Conservation (phyloP, 805 yeast genomes). For the Candida sanyiensis region DNA sequence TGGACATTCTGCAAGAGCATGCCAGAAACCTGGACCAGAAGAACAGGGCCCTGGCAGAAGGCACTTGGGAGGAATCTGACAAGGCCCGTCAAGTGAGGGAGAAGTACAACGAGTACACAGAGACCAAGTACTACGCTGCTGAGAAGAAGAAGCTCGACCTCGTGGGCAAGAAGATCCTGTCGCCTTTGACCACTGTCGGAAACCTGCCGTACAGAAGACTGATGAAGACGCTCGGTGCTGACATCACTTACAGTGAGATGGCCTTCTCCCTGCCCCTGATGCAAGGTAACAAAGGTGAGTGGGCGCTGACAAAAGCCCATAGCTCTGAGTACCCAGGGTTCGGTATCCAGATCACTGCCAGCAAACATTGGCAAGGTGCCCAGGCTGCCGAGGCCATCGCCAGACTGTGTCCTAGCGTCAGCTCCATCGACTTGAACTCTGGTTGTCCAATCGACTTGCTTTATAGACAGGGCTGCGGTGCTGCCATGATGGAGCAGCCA, state of each 20-base stretch:
- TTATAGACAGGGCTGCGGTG: constrained; percentile 94
- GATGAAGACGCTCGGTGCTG: constrained; percentile 88
- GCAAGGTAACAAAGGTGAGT: constrained; percentile 88
- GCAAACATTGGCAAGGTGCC: constrained; percentile 89
- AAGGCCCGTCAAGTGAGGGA: constrained; percentile 28
- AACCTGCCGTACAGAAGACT: constrained; percentile 91
- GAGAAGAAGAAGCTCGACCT: constrained; percentile 78
- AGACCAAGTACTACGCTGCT: constrained; percentile 67
- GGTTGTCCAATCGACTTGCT: constrained; percentile 97
- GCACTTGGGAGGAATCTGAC: constrained; percentile 5
- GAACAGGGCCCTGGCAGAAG: constrained; percentile 25
- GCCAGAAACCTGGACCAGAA: constrained; percentile 31
- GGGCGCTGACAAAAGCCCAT: constrained; percentile 96
- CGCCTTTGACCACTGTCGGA: constrained; percentile 97
- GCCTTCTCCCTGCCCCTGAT: constrained; percentile 80
- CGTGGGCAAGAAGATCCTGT: constrained; percentile 72
- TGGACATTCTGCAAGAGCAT: constrained; percentile 50
- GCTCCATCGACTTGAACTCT: constrained; percentile 85
- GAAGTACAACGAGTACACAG: constrained; percentile 51
- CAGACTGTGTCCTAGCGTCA: constrained; percentile 51
- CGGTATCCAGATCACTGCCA: constrained; percentile 89
- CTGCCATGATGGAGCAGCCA: constrained; percentile 87
- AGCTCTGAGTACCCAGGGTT: constrained; percentile 75
- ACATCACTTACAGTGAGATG: constrained; percentile 93
- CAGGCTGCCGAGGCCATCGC: constrained; percentile 82